phyloP scores from a whole-genome alignment of 176 grass and related monocot species.

The Puya raimondii region DNA sequence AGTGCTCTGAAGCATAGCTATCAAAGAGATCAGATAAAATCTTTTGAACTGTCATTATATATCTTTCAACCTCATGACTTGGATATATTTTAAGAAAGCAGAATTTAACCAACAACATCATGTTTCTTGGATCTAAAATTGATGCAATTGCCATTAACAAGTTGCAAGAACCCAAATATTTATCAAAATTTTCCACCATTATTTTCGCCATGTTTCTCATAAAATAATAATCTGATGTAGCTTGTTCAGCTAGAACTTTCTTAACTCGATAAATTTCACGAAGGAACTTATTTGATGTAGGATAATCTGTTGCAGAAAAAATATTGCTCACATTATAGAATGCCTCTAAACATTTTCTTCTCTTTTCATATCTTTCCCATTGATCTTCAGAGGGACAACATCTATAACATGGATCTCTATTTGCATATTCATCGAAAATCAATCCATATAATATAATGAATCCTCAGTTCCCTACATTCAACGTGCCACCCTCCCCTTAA shows the following conservation, averaged over 20 bases:
- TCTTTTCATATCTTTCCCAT: too few species aligned
- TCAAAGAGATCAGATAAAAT: too few species aligned
- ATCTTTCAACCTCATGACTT: too few species aligned
- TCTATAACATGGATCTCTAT: conserved; percentile 3
- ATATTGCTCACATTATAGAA: background rate
- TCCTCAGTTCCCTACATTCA: too few species aligned
- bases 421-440: background rate
- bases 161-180: background rate
- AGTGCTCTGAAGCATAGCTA: too few species aligned
- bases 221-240: background rate
- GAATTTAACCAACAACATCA: background rate
- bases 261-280: background rate
- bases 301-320: background rate
- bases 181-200: background rate
- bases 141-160: background rate
- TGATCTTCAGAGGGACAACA: background rate
- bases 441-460: too few species aligned
- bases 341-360: conserved; percentile 1
- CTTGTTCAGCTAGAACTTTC: background rate
- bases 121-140: background rate
- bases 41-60: too few species aligned
- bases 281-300: background rate
- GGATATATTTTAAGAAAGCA: too few species aligned
- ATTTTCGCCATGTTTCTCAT: background rate
- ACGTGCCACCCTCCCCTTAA: too few species aligned